Base-by-base conservation (phyloP, 306 rosid genomes). In the Dalbergia oliveri region DNA sequence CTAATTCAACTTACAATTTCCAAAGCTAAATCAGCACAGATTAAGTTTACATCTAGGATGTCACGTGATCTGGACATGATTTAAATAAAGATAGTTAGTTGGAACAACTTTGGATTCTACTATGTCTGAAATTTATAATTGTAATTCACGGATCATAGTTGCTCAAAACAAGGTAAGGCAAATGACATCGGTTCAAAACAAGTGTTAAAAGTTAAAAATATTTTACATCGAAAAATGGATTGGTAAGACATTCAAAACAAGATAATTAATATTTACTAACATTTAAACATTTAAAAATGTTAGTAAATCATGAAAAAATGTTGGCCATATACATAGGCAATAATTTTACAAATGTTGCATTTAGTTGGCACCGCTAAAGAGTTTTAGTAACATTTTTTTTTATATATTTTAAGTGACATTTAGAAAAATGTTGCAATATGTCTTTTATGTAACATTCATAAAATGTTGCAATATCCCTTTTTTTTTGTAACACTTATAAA, bases 11-110 rank as follows among this genome's bases (percentile, higher is more conserved):
- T 80, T 87, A 73, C 93, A 87, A 89, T 81, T 94, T 85, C 95
- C 95, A 91, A 91, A 82, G 93, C 91, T 70, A 83, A 82, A 88
- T 82, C 66, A 83, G 79, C 79, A 67, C 21, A 65, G 80, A 78
- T 79, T 86, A 66, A 43, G 58, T 70, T 44, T 15, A 56, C 47
- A 72, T 18, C 57, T 70, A 50, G 37, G 80, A 19, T 21, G 58
- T 70, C 93, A 90, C 88, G 95, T 91, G 95, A 83, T 80, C 51
- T 84, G 66, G 79, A 93, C 94, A 91, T 91, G 98, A 82, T 84
- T 75, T 74, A 78, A 65, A 79, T 56, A 61, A 68, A 83, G 37
- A 16, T 64, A 70, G 78, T 78, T 81, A 82, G 90, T 47, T 84
- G 90, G 19, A 51, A 83, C 86, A 82, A 73, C 97, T 85, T 91